Evolutionary conservation across 177 flowering plant genomes (phyloP).

Genomic region (Vitis hybrid): DNA sequence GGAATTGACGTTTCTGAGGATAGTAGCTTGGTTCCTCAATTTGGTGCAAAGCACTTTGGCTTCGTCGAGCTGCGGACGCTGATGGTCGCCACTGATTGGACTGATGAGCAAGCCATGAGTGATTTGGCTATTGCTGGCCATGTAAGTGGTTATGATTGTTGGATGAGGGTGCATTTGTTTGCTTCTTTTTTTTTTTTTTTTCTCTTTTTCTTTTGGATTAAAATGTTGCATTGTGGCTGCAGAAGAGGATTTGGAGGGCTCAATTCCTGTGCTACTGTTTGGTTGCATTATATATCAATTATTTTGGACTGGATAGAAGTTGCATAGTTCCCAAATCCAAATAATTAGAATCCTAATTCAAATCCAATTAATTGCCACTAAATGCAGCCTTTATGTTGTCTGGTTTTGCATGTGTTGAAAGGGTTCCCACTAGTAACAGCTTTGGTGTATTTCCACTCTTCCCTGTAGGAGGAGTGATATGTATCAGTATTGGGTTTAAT

Average conservation of each 20-base stretch:
- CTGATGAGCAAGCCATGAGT: constrained; percentile 58
- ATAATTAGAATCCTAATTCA: too few relatives aligned
- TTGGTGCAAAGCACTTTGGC: constrained; percentile 41
- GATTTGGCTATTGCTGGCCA: constrained; percentile 93
- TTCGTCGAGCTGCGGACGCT: constrained; percentile 87
- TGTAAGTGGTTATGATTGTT: constrained; percentile 45
- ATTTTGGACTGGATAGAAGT: too few relatives aligned
- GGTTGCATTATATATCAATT: too few relatives aligned
- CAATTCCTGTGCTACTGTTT: not conserved
- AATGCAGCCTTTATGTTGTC: too few relatives aligned
- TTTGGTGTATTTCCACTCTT: too few relatives aligned
- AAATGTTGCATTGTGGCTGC: not conserved
- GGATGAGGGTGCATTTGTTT: not conserved
- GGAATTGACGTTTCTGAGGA: constrained; percentile 67
- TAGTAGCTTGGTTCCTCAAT: constrained; percentile 32
- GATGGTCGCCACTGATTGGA: constrained; percentile 98
- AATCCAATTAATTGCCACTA: too few relatives aligned
- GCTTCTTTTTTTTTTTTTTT: not conserved
- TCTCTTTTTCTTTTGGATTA: not conserved
- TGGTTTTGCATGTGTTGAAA: too few relatives aligned
- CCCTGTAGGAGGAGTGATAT: too few relatives aligned
- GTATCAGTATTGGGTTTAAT: too few relatives aligned
- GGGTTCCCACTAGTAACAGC: too few relatives aligned
- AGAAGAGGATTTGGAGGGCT: not conserved
- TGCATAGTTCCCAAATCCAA: too few relatives aligned